These are phyloP conservation scores for Diospyros lotus DNA, from an alignment of 148 eudicot species.

Conservation along the genomic window DNA sequence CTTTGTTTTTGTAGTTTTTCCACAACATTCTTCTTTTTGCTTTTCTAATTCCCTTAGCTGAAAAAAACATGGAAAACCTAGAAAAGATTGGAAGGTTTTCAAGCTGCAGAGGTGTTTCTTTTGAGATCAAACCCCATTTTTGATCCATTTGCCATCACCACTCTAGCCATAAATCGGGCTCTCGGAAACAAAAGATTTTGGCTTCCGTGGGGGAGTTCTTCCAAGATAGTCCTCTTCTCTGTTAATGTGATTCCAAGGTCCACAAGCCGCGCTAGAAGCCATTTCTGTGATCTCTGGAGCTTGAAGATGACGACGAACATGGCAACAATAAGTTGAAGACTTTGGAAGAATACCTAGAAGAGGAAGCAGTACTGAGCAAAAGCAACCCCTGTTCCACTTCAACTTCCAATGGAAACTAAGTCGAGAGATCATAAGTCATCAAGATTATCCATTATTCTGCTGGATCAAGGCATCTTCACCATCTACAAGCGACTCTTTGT, in stretches of 20 bases:
- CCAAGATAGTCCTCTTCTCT: constrained; percentile 21
- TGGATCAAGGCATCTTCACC: constrained; percentile 51
- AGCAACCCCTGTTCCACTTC: not conserved
- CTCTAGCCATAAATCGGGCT: not conserved
- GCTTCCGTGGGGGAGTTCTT: constrained; percentile 32
- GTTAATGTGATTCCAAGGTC: constrained; percentile 5
- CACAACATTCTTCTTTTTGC: too few species aligned
- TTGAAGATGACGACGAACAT: constrained; percentile 19
- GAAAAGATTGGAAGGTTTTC: constrained; percentile 27
- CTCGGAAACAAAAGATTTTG: constrained; percentile 14
- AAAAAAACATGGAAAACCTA: constrained; percentile 17
- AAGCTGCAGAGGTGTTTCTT: constrained; percentile 40
- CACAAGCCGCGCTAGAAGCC: constrained; percentile 37
- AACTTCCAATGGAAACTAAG: not conserved
- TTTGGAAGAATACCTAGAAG: constrained; percentile 26
- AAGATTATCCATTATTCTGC: constrained; percentile 41
- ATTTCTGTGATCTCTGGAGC: constrained; percentile 42
- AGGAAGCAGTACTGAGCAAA: not conserved
- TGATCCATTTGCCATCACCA: constrained; percentile 31
- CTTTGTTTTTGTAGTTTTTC: too few species aligned
- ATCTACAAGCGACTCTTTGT: constrained; percentile 45
- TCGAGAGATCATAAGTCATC: constrained; percentile 13
- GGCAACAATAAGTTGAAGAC: not conserved
- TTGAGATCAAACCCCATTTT: constrained; percentile 38
- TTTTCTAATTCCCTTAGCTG: too few species aligned